A percentile compares a stretch with the other conserved stretches of the same genome.
Conservation (phyloP, 2,329 filamentous ascomycete species). For the Zarea fungicola region DNA sequence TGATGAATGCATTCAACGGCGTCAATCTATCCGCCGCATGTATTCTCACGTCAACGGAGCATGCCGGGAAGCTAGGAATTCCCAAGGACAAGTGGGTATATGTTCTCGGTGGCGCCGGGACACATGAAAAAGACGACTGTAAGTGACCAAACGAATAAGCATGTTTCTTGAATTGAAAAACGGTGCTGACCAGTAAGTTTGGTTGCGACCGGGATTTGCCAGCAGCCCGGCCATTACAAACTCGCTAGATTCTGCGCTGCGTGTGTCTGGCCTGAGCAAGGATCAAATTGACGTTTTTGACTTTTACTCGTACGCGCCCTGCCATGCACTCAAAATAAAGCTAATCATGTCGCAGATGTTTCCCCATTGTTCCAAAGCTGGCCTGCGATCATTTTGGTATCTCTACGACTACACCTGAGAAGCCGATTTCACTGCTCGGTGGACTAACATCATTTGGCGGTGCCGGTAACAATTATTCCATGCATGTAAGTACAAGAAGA, state of each 20-base stretch:
- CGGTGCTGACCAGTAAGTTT: constrained; percentile 39
- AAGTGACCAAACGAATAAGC: background rate
- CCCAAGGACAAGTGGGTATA: constrained; percentile 57
- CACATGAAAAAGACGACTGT: constrained; percentile 52
- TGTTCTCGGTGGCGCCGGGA: constrained; percentile 58
- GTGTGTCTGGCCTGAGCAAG: constrained; percentile 39
- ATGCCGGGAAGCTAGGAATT: constrained; percentile 50
- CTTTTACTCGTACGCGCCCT: constrained; percentile 50
- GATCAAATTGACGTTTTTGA: constrained; percentile 56
- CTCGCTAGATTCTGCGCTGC: constrained; percentile 50
- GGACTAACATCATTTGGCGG: constrained; percentile 65
- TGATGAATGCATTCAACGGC: constrained; percentile 69
- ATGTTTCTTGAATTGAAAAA: background rate
- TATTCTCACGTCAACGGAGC: constrained; percentile 52
- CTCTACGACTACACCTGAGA: constrained; percentile 37
- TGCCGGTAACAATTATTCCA: constrained; percentile 66
- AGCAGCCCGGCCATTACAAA: constrained; percentile 53
- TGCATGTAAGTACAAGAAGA: constrained; percentile 49
- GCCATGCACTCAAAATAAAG: constrained; percentile 1
- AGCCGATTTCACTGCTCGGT: constrained; percentile 56
- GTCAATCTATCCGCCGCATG: constrained; percentile 59
- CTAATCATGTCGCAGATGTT: constrained; percentile 43
- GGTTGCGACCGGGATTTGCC: constrained; percentile 55
- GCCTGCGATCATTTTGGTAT: constrained; percentile 56
- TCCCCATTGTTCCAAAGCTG: constrained; percentile 64